Conservation (phyloP, 257 asterid genomes). For the Nemophila menziesii region DNA sequence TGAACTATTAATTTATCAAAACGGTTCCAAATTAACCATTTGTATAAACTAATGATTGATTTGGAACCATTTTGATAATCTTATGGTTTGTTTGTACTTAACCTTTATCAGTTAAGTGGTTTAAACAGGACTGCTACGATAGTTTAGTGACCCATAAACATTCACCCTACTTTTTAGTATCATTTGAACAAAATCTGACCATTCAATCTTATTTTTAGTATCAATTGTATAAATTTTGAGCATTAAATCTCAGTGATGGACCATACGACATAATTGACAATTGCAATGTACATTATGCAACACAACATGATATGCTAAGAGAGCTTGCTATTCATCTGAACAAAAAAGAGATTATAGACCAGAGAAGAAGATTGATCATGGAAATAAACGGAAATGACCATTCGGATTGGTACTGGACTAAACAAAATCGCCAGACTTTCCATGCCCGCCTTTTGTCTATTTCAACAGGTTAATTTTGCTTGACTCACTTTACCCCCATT, state of each 20-base stretch:
- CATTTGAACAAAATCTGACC: too few species aligned
- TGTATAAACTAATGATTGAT: too few species aligned
- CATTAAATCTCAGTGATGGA: constrained; percentile 12
- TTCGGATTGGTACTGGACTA: constrained; percentile 19
- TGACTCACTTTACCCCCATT: not conserved
- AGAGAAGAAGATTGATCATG: constrained; percentile 18
- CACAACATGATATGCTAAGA: constrained; percentile 29
- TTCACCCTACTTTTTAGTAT: too few species aligned
- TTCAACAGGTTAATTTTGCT: constrained; percentile 17
- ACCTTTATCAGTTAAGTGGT: too few species aligned
- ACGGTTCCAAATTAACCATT: too few species aligned
- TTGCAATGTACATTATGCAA: constrained; percentile 16
- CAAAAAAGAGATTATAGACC: constrained; percentile 11
- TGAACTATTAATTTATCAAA: too few species aligned
- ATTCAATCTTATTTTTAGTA: too few species aligned
- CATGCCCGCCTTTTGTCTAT: constrained; percentile 20
- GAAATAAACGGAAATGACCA: constrained; percentile 13
- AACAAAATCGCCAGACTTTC: constrained; percentile 11
- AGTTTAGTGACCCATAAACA: too few species aligned
- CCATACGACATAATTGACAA: constrained; percentile 15
- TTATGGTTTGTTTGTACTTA: too few species aligned
- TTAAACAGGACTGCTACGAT: too few species aligned
- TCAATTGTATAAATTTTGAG: too few species aligned
- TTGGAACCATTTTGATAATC: too few species aligned
- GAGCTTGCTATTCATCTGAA: constrained; percentile 19